Evolutionary conservation across 2,329 filamentous ascomycete species (phyloP).

Genomic region (Trichothecium sympodiale): DNA sequence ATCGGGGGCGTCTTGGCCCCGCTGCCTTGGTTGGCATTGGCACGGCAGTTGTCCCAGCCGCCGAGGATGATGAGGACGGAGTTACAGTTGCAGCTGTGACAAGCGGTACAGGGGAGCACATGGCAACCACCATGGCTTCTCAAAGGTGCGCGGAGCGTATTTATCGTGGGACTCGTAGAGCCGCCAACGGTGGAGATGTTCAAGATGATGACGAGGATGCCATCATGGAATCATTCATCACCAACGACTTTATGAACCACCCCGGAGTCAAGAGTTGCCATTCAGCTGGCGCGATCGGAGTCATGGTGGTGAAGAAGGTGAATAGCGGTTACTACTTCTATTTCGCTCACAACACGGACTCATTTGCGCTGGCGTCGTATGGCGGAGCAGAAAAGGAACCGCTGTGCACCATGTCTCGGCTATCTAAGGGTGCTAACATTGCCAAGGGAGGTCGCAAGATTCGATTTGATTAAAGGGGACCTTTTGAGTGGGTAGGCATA

Average conservation of each 20-base stretch:
- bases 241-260: slow-evolving; percentile 86
- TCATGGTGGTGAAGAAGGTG: slow-evolving; percentile 82
- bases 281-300: slow-evolving; percentile 78
- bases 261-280: slow-evolving; percentile 71
- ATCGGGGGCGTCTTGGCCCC: slow-evolving; percentile 79
- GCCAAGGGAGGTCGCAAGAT: slow-evolving; percentile 44
- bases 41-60: slow-evolving; percentile 73
- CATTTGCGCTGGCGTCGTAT: slow-evolving; percentile 81
- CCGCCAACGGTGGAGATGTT: slow-evolving; percentile 48
- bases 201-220: slow-evolving; percentile 66
- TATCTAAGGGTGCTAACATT: slow-evolving; percentile 38
- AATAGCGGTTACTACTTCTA: slow-evolving; percentile 68
- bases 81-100: slow-evolving; percentile 74
- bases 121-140: slow-evolving; percentile 90
- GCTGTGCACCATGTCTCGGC: slow-evolving; percentile 80
- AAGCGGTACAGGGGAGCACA: slow-evolving; percentile 94
- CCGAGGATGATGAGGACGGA: slow-evolving; percentile 56
- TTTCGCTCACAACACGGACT: slow-evolving; percentile 94
- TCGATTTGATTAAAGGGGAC: slow-evolving; percentile 13
- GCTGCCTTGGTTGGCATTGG: slow-evolving; percentile 89
- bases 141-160: slow-evolving; percentile 77
- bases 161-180: slow-evolving; percentile 57
- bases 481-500: too few relatives aligned
- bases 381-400: slow-evolving; percentile 64
- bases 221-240: slow-evolving; percentile 64